Evolutionary conservation across 257 asterid species (phyloP), one percentile per base, ranked within the genome.

Genomic region (Galeopsis tetrahit): DNA sequence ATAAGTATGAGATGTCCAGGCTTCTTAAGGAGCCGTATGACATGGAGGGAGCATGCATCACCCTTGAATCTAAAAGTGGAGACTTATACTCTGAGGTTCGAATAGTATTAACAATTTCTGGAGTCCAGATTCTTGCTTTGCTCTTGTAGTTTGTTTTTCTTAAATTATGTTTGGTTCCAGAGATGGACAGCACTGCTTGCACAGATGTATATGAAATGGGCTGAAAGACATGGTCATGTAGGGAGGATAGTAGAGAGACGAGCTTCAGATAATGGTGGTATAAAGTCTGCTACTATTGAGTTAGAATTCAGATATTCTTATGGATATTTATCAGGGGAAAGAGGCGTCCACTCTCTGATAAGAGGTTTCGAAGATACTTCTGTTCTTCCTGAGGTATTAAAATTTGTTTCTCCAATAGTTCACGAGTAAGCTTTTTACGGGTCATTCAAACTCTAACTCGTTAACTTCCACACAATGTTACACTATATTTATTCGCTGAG

Each of bases 181-280:
- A 82, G 62, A 69, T 92, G 95, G 96, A 87, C 82, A 10, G 85
- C 83, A 38, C 84, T 80, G 69, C 87, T 92, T 28, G 68, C 74
- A 6, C 81, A 53, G 66, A 89, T 89, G 96, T 92, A 92, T 79
- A 71, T 85, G 83, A 92, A 86, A 69, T 89, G 97, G 97, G 93
- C 95, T 40, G 79, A 86, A 44, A 88, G 89, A 83, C 91, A 88
- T 55, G 93, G 93, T 13, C 84, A 84, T 73, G 71, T 69, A 11
- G 89, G 89, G 70, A 84, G 97, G 79, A 74, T 88, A 39, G 89
- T 84, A 44, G 97, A 92, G 81, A 87, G 77, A 78, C 67, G 49
- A 38, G 76, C 79, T 78, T 82, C 88, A 3, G 67, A 63, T 31
- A 88, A 78, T 46, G 89, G 82, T 2, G 85, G 86, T 56, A 69